Percentiles rank a stretch among this genome's conserved stretches.
These are phyloP conservation scores for Apodospora peruviana DNA, from an alignment of 495 filamentous ascomycete genomes.

Conservation along the genomic window DNA sequence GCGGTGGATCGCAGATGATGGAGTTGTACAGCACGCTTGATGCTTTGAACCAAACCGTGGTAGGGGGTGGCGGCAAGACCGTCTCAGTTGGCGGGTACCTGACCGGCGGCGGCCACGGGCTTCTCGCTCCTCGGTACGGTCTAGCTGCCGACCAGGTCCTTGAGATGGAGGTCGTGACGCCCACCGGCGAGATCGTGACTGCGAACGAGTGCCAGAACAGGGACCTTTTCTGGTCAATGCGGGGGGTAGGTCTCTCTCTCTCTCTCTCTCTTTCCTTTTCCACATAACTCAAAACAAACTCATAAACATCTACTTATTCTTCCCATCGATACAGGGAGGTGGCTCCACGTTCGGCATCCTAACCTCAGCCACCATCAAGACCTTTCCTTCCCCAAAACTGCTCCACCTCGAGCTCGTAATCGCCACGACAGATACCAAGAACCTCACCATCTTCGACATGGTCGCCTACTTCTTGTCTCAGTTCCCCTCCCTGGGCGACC, in stretches of 20 bases:
- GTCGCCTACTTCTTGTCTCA: conserved; percentile 33
- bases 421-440: conserved; percentile 4
- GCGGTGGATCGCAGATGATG: conserved; percentile 32
- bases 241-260: conserved; percentile 39
- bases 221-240: conserved; percentile 65
- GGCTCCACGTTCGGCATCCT: conserved; percentile 60
- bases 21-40: conserved; percentile 27
- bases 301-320: neutral
- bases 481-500: conserved; percentile 28
- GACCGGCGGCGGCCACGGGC: conserved; percentile 56
- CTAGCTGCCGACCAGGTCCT: conserved; percentile 59
- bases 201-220: conserved; percentile 50
- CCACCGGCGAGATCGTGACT: conserved; percentile 44
- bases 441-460: conserved; percentile 22
- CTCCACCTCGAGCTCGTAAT: conserved; percentile 13
- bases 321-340: conserved; percentile 40
- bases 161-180: conserved; percentile 57
- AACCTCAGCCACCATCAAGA: conserved; percentile 47
- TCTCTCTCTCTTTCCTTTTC: neutral
- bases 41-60: conserved; percentile 26
- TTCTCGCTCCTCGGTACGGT: conserved; percentile 50
- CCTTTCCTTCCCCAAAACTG: conserved; percentile 28
- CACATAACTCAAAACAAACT: neutral
- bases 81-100: conserved; percentile 46
- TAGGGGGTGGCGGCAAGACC: conserved; percentile 27